Evolutionary conservation across 2,329 filamentous ascomycete species (phyloP), one percentile per base, ranked within the genome.

Genomic region (Diaporthe velutina): DNA sequence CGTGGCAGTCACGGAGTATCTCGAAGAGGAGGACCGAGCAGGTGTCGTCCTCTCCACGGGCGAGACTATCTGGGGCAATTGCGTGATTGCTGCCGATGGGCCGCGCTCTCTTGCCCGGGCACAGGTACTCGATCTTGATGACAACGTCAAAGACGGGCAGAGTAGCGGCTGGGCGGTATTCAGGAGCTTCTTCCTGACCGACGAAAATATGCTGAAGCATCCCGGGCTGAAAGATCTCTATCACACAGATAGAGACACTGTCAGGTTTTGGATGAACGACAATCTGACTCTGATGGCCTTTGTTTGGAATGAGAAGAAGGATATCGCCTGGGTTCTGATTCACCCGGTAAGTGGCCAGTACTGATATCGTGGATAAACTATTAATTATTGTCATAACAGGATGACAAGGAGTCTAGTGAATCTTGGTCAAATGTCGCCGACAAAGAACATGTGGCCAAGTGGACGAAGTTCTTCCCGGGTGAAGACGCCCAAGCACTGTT

Each of bases 361-460:
- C 19, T 3, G 19, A 15, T 2, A 3, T 12, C 2, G 8, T 13
- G 17, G 3, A 7, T 0, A n/a, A 13, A 6, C 9, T 35, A 33
- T 33, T 58, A 58, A 58, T 10, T 35, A 8, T 10, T 58, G 2
- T 3, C 19, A 13, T 28, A 7, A n/a, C 17, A 58, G 55, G 55
- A 58, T n/a, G 55, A 58, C 19, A 58, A 58, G 33, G 55, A 58
- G 3, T 58, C 55, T 6, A 58, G 12, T 10, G 55, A 58, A 33
- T 58, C 55, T n/a, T 58, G 55, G 55, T 58, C 55, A 19, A 58
- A 58, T 58, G 4, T 38, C 13, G 55, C 55, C 55, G 55, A 58
- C n/a, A 58, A 19, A 33, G 30, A 58, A 19, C 55, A 58, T n/a
- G 55, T 58, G 55, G 55, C 55, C 33, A 58, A n/a, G 38, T 58